Evolutionary conservation across 2,329 filamentous ascomycete species (phyloP).

Genomic region (Penicillium sp.): DNA sequence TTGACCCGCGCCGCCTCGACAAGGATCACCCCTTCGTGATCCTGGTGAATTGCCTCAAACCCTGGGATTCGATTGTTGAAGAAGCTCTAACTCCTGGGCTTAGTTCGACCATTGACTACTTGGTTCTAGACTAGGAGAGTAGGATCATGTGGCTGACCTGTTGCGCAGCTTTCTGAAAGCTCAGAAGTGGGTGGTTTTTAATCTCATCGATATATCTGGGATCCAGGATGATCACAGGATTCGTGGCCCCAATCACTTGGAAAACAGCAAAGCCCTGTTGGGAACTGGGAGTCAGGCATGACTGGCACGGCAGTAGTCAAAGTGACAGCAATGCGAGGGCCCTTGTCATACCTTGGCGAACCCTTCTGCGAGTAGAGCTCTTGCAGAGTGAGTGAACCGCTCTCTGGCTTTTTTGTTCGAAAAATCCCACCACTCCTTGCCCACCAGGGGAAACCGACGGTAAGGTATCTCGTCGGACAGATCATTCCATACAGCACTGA

Average conservation of each 20-base stretch:
- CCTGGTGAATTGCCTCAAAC: conserved; percentile 25
- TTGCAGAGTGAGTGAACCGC: conserved; percentile 21
- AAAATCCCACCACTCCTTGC: conserved; percentile 26
- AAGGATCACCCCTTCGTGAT: conserved; percentile 8
- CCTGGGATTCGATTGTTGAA: conserved; percentile 26
- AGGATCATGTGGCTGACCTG: conserved; percentile 13
- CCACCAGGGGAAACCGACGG: conserved; percentile 23
- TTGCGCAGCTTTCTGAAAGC: conserved; percentile 20
- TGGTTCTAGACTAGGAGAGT: neutral
- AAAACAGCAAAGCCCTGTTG: conserved; percentile 21
- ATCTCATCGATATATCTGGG: conserved; percentile 28
- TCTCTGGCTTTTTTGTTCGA: conserved; percentile 26
- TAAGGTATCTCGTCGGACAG: conserved; percentile 25
- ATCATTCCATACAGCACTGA: conserved; percentile 19
- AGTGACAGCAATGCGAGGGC: neutral
- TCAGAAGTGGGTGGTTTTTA: conserved; percentile 27
- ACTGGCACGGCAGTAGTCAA: neutral
- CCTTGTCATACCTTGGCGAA: conserved; percentile 22
- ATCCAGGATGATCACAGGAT: conserved; percentile 26
- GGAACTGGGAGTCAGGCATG: neutral
- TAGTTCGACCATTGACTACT: neutral
- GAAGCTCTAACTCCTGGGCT: conserved; percentile 19
- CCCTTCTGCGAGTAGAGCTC: conserved; percentile 21
- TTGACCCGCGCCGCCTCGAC: conserved; percentile 25
- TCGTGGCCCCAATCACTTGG: conserved; percentile 21